Base-by-base conservation (phyloP, 2,329 filamentous ascomycete genomes). In the Dactylonectria estremocensis region DNA sequence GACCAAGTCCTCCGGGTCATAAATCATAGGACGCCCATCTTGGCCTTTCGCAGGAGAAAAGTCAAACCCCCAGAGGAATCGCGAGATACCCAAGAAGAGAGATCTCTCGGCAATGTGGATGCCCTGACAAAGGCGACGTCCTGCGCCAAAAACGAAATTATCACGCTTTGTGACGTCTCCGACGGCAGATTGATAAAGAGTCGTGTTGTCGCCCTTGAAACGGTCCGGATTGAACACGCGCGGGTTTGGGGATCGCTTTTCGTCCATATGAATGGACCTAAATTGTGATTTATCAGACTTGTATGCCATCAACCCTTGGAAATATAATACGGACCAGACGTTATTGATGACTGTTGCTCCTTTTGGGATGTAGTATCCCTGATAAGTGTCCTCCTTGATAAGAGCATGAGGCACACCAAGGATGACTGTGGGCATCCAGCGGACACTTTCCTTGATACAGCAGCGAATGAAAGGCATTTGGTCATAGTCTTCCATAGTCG, bases 251-350 rank as follows among this genome's bases (percentile, higher is more conserved):
- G 94, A 93, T 2, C 88, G 89, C 40, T 90, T 88, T 2, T 89
- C 87, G 73, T 94, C 92, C 78, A 93, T 92, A 24, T 91, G 86
- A 16, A 81, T 70, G 22, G 72, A 77, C 76, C 64, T 66, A n/a
- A n/a, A n/a, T n/a, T n/a, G n/a, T n/a, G 24, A n/a, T n/a, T 10
- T 1, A 11, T 64, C 43, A 35, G n/a, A n/a, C n/a, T n/a, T n/a
- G n/a, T n/a, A n/a, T n/a, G n/a, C n/a, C n/a, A n/a, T n/a, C n/a
- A n/a, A n/a, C n/a, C n/a, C n/a, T n/a, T n/a, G n/a, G n/a, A n/a
- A n/a, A n/a, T n/a, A n/a, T n/a, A n/a, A 22, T 24, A 35, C 20
- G 8, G 18, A 63, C 66, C 76, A 80, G 6, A 75, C 64, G 1
- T 72, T 70, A 3, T 66, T 69, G 3, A 80, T 57, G 3, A 80